A percentile compares a stretch with the other conserved stretches of the same genome.
These are phyloP conservation scores for Myxozyma sirexii DNA, from an alignment of 805 yeast species.

Conservation along the genomic window DNA sequence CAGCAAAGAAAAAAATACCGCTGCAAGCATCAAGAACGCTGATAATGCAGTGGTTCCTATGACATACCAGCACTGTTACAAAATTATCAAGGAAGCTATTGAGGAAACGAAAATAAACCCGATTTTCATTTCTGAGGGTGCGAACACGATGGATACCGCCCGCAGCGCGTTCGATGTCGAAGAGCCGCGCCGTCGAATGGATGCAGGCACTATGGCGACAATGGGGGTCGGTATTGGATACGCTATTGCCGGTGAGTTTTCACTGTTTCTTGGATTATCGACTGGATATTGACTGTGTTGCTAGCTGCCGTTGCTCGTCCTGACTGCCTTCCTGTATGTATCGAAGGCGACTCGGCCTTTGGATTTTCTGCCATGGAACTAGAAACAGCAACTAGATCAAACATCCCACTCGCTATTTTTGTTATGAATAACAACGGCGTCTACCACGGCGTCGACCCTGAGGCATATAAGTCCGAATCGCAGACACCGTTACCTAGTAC, in stretches of 20 bases:
- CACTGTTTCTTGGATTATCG: background rate
- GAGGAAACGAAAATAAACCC: constrained; percentile 39
- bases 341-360: constrained; percentile 78
- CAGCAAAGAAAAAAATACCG: constrained; percentile 40
- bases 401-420: constrained; percentile 57
- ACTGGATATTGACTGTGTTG: too few relatives aligned
- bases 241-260: constrained; percentile 53
- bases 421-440: constrained; percentile 78
- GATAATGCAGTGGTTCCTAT: constrained; percentile 39
- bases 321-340: constrained; percentile 53
- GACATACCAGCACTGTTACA: constrained; percentile 59
- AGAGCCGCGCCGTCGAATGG: constrained; percentile 58
- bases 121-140: constrained; percentile 67
- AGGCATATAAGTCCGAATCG: constrained; percentile 36
- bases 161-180: constrained; percentile 60
- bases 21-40: constrained; percentile 45
- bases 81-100: constrained; percentile 49
- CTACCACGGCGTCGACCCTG: constrained; percentile 60
- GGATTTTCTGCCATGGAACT: constrained; percentile 73
- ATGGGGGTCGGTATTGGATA: constrained; percentile 78
- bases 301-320: constrained; percentile 33
- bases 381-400: constrained; percentile 64
- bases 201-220: constrained; percentile 76
- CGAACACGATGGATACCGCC: constrained; percentile 74
- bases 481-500: constrained; percentile 55